Evolutionary conservation across 352 stramenopile genomes (phyloP), one percentile per base, ranked within the genome.

Genomic region (Phytopythium cucurbitacearum): DNA sequence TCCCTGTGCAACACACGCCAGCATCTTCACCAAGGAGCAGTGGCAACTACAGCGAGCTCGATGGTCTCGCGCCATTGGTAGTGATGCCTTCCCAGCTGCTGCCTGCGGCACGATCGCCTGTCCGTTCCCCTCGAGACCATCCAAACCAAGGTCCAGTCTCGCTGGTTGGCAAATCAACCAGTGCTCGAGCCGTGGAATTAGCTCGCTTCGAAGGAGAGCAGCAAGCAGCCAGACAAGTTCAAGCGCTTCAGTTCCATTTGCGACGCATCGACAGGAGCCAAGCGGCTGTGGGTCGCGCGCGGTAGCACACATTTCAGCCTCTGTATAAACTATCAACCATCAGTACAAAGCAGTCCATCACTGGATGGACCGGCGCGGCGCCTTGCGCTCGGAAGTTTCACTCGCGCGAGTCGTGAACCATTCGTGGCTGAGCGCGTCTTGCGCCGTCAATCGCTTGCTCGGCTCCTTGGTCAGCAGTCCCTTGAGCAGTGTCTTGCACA

Each of bases 381-480:
- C 53, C 38, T 69, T 72, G 15, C 21, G 21, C 21, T 28, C 21
- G 21, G 21, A 28, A 28, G 21, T 28, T 28, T 28, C 21, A 28
- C 21, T 28, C 21, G 21, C 21, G 21, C 21, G 21, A 28, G 44
- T 33, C 7, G 51, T 55, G 36, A 97, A 97, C 82, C 87, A 96
- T n/a, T 79, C 65, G 61, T 96, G 88, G 12, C 66, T 50, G 33
- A 93, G 71, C 34, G 88, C 89, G 49, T 91, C 68, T 16, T 89
- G 68, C 11, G 88, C 88, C 36, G 85, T 94, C 36, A 97, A 65
- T 4, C 89, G 73, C 42, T 79, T 86, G 5, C 69, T 42, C 3
- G 87, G 85, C 41, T 95, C 74, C 59, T 97, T 96, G 1, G 80
- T 94, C 3, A 97, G 68, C 61, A 96, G 59, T 1, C 79, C 79